A percentile compares a stretch with the other conserved stretches of the same genome.
phyloP scores from a whole-genome alignment of 1,284 basidiomycete genomes.

The Apiotrichum veenhuisii region DNA sequence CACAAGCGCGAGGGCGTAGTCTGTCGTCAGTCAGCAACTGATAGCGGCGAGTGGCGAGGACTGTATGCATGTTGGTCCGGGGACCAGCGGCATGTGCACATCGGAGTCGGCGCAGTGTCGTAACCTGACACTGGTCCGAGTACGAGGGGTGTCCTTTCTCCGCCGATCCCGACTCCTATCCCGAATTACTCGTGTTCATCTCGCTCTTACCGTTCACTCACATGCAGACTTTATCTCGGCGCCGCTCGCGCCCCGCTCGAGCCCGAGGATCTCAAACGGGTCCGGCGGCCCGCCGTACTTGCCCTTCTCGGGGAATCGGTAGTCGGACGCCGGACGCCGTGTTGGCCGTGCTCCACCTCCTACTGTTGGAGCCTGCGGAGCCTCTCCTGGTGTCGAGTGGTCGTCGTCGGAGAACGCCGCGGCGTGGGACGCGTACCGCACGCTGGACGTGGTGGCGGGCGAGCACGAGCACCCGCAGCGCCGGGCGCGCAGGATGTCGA shows the following conservation, averaged over 20 bases:
- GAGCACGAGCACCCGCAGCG: neutral
- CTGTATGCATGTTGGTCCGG: too few species aligned
- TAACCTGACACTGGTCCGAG: too few species aligned
- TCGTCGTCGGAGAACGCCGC: constrained; percentile 7
- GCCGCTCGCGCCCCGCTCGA: constrained; percentile 32
- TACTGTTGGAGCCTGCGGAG: too few species aligned
- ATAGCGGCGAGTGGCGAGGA: neutral
- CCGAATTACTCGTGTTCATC: too few species aligned
- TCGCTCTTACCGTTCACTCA: too few species aligned
- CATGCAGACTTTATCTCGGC: constrained; percentile 44
- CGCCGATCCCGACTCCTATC: too few species aligned
- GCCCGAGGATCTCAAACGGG: constrained; percentile 45
- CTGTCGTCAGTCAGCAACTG: constrained; percentile 16
- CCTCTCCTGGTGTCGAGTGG: too few species aligned
- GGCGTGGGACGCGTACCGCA: constrained; percentile 3
- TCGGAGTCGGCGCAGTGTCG: too few species aligned
- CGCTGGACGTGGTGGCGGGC: neutral
- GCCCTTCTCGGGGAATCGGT: constrained; percentile 35
- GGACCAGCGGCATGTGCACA: too few species aligned
- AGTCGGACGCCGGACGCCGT: constrained; percentile 7
- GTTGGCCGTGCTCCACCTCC: neutral
- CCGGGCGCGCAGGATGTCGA: constrained; percentile 4
- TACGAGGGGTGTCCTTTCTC: too few species aligned
- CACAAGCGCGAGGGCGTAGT: constrained; percentile 46
- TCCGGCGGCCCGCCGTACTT: constrained; percentile 34